Evolutionary conservation across 768 basidiomycete species (phyloP), one percentile per base, ranked within the genome.

Genomic region (Boletus rubescentipes): DNA sequence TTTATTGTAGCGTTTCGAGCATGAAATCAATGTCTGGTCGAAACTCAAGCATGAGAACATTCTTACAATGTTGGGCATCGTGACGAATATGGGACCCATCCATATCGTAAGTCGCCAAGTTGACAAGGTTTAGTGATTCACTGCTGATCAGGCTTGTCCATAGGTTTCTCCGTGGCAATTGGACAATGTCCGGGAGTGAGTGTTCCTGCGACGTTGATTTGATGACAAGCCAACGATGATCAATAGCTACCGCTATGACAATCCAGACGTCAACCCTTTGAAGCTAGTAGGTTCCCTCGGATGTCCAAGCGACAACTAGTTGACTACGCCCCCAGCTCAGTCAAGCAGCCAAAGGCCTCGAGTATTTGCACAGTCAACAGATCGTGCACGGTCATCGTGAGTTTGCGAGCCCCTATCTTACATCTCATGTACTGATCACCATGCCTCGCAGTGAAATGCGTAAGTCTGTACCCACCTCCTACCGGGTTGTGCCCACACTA

Each of bases 91-190:
- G 52, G 81, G 79, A 0, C 75, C 77, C 39, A 70, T 84, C 43
- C 75, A 83, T 58, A 81, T 80, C 64, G 82, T 74, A 61, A 14
- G 67, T 53, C 31, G 37, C 38, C 29, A 5, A 9, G 14, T 31
- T 9, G 9, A 41, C 51, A 0, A 31, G 9, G 18, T 35, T 46
- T 49, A 51, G 16, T 9, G 31, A 50, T 5, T 3, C 30, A 15
- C 5, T 16, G 5, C 34, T 52, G 36, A 53, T 37, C 47, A n/a
- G 14, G 23, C 32, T 44, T 47, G 20, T 39, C 35, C 26, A 34
- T 45, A 83, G 82, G 81, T 85, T 31, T 83, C 83, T 10, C 80
- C 83, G 6, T 85, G 84, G 84, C 82, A 83, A 69, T 72, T 75
- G 34, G 77, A 82, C 58, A 82, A 84, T 61, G 77, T 82, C 18